Conservation (phyloP, 106 monocot species). For the Apostasia ramifera region DNA sequence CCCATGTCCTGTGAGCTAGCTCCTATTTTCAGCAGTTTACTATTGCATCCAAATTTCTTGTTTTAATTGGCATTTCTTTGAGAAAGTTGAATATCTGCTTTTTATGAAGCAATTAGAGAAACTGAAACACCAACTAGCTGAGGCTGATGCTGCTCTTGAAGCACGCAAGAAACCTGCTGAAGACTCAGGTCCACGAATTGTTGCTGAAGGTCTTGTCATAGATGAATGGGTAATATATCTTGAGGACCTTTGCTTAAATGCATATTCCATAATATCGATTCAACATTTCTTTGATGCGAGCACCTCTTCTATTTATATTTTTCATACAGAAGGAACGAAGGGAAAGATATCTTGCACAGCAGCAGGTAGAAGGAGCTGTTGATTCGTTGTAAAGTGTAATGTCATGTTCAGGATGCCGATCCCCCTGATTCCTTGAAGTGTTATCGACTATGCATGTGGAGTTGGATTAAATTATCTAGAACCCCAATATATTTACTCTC, state of each 20-base stretch:
- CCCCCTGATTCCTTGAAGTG: too few relatives aligned
- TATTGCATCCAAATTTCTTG: not conserved
- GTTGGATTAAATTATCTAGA: too few relatives aligned
- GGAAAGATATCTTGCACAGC: slow-evolving; percentile 81
- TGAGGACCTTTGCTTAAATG: not conserved
- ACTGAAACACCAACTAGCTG: slow-evolving; percentile 60
- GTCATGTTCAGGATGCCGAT: too few relatives aligned
- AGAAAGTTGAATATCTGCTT: not conserved
- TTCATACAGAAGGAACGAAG: slow-evolving; percentile 74
- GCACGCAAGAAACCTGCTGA: slow-evolving; percentile 75
- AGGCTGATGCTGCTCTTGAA: slow-evolving; percentile 79
- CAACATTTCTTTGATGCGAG: not conserved
- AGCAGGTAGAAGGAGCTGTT: slow-evolving; percentile 64
- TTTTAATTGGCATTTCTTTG: not conserved
- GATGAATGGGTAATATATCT: slow-evolving; percentile 78
- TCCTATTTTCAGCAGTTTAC: not conserved
- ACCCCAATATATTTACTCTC: too few relatives aligned
- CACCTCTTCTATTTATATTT: not conserved
- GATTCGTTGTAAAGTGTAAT: slow-evolving; percentile 52
- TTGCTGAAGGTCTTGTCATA: slow-evolving; percentile 90
- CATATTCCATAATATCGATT: not conserved
- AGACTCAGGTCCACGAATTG: slow-evolving; percentile 47
- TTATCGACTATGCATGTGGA: too few relatives aligned
- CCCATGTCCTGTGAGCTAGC: slow-evolving; percentile 46
- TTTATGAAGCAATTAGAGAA: slow-evolving; percentile 80